A percentile compares a stretch with the other conserved stretches of the same genome.
These are phyloP conservation scores for Corinectria fuckeliana DNA, from an alignment of 2,329 filamentous ascomycete species.

Conservation along the genomic window DNA sequence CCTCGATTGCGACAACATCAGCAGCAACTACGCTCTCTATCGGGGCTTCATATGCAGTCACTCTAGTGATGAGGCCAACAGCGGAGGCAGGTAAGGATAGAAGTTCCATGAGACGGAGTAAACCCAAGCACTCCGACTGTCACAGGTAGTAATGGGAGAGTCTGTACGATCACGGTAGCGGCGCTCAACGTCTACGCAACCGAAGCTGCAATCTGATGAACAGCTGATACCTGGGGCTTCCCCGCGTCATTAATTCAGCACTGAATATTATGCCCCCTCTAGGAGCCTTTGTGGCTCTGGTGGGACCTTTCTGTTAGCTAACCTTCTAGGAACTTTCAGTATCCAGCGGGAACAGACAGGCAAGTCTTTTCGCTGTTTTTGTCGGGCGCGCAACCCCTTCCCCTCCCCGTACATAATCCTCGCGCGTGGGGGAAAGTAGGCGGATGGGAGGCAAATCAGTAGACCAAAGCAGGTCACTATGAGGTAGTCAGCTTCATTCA, in stretches of 20 bases:
- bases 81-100: too few species aligned
- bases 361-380: not conserved
- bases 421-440: not conserved
- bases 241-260: not conserved
- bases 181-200: not conserved
- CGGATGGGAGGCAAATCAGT: not conserved
- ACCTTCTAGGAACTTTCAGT: too few species aligned
- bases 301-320: not conserved
- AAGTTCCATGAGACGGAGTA: not conserved
- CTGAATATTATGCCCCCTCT: not conserved
- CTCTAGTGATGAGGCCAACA: too few species aligned
- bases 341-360: too few species aligned
- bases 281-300: not conserved
- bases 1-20: too few species aligned
- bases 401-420: not conserved
- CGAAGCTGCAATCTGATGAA: not conserved
- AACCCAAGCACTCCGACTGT: not conserved
- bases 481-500: not conserved
- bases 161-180: not conserved
- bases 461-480: not conserved
- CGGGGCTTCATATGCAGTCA: too few species aligned
- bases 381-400: too few species aligned
- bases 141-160: not conserved
- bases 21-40: too few species aligned
- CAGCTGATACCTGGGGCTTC: not conserved